Conservation (phyloP, 2,329 filamentous ascomycete genomes). For the Exophiala mesophila region DNA sequence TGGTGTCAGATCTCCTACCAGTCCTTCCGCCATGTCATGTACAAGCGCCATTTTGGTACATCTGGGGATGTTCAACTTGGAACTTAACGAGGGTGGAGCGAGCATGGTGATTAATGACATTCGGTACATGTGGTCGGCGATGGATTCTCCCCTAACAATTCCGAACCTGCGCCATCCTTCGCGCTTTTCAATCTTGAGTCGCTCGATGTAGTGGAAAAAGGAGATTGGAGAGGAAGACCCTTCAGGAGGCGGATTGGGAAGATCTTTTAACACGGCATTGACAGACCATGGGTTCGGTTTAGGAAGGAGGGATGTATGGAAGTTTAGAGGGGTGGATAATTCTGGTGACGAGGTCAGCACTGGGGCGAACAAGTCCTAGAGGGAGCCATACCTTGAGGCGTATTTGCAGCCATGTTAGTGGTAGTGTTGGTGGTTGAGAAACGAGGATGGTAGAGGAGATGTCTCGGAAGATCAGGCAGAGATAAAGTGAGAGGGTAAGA, state of each 20-base stretch:
- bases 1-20: conserved; percentile 96
- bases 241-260: conserved; percentile 57
- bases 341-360: background rate
- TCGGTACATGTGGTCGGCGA: conserved; percentile 98
- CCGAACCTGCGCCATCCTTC: conserved; percentile 93
- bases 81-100: conserved; percentile 68
- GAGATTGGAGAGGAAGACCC: conserved; percentile 69
- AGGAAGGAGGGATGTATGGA: conserved; percentile 23
- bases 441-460: too few relatives aligned
- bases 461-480: too few relatives aligned
- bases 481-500: too few relatives aligned
- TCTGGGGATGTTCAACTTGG: conserved; percentile 67
- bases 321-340: background rate
- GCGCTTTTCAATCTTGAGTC: conserved; percentile 91
- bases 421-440: too few relatives aligned
- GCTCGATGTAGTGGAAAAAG: conserved; percentile 92
- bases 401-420: conserved; percentile 9
- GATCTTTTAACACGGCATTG: conserved; percentile 56
- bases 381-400: conserved; percentile 8
- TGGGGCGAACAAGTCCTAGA: background rate
- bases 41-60: conserved; percentile 95
- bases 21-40: conserved; percentile 93
- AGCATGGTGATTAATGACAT: conserved; percentile 97
- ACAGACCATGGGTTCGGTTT: conserved; percentile 29
- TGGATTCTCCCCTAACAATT: conserved; percentile 73